Base-by-base conservation (phyloP, 768 basidiomycete species). In the Lentinula detonsa region DNA sequence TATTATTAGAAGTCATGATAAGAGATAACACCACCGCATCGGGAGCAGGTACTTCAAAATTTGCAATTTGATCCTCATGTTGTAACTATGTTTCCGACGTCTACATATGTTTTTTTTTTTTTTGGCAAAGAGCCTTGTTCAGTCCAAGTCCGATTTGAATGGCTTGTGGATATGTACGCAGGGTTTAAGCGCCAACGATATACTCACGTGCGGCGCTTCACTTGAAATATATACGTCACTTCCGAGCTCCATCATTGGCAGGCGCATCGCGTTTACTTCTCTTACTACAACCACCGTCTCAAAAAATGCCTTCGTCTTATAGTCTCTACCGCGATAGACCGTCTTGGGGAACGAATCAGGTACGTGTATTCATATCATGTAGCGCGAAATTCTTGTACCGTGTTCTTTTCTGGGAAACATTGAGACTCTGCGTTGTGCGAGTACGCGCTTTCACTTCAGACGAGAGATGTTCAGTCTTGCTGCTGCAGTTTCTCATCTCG, bases 261-360 rank as follows among this genome's bases (percentile, higher is more conserved):
- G 45, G 45, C 16, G 16, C 50, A 39, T 57, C 53, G 16, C 46
- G n/a, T 23, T 39, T 55, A 63, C 50, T 50, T 48, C 60, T 57
- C 46, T 45, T 61, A 42, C 55, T 33, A 57, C 55, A 59, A 62
- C 59, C 56, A 58, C 21, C 57, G 45, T 46, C 43, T 33, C 8
- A 51, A 66, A 66, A 57, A 65, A 84, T 81, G 80, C 46, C 46
- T 48, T 48, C 46, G 9, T 68, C 78, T 40, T 79, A 76, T 67
- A 64, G 64, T 46, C 70, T 79, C 68, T 77, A 82, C 63, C 81
- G 81, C 66, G 78, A 76, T 48, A 68, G 66, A 34, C 78, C 80
- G 31, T 78, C 74, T 40, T 84, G 82, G 82, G 85, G 85, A 7
- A 79, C 81, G 13, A 62, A 68, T 7, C 71, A 75, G 62, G 75